phyloP scores from a whole-genome alignment of 164 flowering plant species.

The Taxillus chinensis region DNA sequence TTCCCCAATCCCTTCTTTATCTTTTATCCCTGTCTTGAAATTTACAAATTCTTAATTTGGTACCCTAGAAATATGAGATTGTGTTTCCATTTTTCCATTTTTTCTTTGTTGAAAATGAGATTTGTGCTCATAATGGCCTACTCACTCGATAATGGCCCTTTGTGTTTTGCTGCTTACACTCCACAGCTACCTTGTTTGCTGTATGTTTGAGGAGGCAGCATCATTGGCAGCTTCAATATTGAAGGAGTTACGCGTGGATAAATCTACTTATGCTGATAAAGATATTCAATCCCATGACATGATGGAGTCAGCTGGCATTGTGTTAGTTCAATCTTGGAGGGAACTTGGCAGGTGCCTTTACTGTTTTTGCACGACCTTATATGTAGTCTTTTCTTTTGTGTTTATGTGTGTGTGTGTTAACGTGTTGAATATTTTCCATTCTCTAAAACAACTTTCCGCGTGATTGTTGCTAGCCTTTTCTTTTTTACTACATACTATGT shows the following conservation, averaged over 20 bases:
- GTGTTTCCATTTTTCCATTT: not conserved
- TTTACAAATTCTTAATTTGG: not conserved
- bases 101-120: too few species aligned
- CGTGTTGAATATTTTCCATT: too few species aligned
- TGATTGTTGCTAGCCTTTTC: too few species aligned
- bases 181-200: constrained; percentile 66
- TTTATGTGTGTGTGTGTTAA: not conserved
- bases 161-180: not conserved
- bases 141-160: not conserved
- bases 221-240: constrained; percentile 43
- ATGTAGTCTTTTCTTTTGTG: not conserved
- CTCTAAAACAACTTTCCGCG: too few species aligned
- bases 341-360: constrained; percentile 49
- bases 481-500: too few species aligned
- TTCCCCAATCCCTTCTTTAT: not conserved
- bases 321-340: constrained; percentile 65
- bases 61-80: not conserved
- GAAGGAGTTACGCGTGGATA: constrained; percentile 15
- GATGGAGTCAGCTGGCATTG: constrained; percentile 86
- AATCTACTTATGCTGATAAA: constrained; percentile 5
- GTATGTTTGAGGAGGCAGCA: constrained; percentile 63
- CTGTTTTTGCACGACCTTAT: not conserved
- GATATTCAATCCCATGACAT: constrained; percentile 33
- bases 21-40: not conserved
- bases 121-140: too few species aligned